Base-by-base conservation (phyloP, 2,329 filamentous ascomycete genomes). In the Penicillium brasilianum region DNA sequence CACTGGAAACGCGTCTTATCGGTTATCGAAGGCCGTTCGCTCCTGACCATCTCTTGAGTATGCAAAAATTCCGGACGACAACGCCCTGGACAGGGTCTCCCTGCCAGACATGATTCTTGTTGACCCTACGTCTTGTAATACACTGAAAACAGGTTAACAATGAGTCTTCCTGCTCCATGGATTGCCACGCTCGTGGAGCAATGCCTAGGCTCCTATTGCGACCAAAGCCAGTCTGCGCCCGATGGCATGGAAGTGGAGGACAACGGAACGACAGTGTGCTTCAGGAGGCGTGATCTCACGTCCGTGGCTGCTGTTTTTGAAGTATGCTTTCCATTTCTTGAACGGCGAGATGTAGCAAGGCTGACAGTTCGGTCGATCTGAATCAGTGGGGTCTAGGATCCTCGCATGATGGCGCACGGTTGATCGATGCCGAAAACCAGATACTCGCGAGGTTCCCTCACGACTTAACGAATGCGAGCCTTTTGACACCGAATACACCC, bases 341-440 rank as follows among this genome's bases (percentile, higher is more conserved):
- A 3, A 22, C 11, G 8, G 54, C 50, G 4, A 49, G 22, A 22
- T 25, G 48, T 49, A 16, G 34, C 25, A 46, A 34, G 48, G 39
- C 59, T 66, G 18, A 63, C 41, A 30, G n/a, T 16, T 18, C 46
- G 39, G 28, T 39, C 57, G 8, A 14, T 57, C 43, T 37, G 50
- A 53, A 34, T 41, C 60, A 78, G 72, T 76, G 69, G 71, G 66
- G 62, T 69, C 57, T 56, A 57, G 37, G 58, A 66, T 5, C 60
- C n/a, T 41, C 64, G 44, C 18, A 58, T 59, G 18, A 63, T 62
- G 37, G 51, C n/a, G 69, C 69, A 9, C 69, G 66, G 25, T 58
- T 80, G 48, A 78, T 74, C 30, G 78, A 80, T 58, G 68, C 71
- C 11, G 60, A 65, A 6, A 72, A 74, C 14, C 72, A 73, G 32